Conservation (phyloP, 2,329 filamentous ascomycete genomes). For the Aspergillus alliaceus region DNA sequence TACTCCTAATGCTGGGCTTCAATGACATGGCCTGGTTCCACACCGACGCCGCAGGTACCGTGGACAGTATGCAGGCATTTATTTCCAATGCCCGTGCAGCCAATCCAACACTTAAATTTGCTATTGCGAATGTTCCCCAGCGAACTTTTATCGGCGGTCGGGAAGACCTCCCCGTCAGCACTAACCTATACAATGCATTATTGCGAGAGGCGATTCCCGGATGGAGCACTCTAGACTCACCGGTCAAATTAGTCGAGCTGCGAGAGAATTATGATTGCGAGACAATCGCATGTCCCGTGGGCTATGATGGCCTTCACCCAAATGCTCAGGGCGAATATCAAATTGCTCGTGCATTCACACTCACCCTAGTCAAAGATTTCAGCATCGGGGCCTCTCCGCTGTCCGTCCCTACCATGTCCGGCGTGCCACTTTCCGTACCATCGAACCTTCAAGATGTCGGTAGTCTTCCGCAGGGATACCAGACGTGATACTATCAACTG, state of each 20-base stretch:
- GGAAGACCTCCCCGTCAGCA: conserved; percentile 3
- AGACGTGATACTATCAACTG: neutral
- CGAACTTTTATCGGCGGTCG: conserved; percentile 1
- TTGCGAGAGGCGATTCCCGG: neutral
- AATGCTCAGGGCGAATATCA: neutral
- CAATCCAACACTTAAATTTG: conserved; percentile 2
- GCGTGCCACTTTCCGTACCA: neutral
- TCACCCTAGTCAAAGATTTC: neutral
- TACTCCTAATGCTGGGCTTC: conserved; percentile 5
- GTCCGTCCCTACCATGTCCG: neutral
- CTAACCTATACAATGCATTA: conserved; percentile 1
- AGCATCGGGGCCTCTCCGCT: neutral
- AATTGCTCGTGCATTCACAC: conserved; percentile 2
- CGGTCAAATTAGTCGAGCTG: neutral
- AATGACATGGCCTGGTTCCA: conserved; percentile 8
- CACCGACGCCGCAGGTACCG: neutral
- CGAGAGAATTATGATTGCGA: conserved; percentile 1
- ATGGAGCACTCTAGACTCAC: conserved; percentile 1
- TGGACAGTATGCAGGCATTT: neutral
- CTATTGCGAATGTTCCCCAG: conserved; percentile 3
- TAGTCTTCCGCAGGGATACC: neutral
- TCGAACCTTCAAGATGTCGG: neutral
- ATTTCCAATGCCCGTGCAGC: neutral
- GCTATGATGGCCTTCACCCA: conserved; percentile 5
- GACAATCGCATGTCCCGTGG: neutral